phyloP scores from a whole-genome alignment of 2,329 filamentous ascomycete genomes.

The Tolypocladium amazonense region DNA sequence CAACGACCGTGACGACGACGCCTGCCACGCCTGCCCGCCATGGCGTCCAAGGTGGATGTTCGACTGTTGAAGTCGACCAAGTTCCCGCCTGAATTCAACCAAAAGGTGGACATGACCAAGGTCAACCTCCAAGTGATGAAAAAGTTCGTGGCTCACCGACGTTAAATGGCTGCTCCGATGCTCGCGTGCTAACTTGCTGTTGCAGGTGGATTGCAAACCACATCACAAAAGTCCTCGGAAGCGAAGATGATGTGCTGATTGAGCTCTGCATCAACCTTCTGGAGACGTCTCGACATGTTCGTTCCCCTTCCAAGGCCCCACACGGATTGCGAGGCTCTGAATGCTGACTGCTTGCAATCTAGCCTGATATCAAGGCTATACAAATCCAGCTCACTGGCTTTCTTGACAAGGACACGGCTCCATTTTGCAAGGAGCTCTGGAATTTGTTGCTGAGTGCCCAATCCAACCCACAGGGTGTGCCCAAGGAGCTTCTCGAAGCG shows the following conservation, averaged over 20 bases:
- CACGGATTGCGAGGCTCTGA: neutral
- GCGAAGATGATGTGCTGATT: conserved; percentile 91
- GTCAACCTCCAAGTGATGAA: conserved; percentile 98
- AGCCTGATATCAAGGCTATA: conserved; percentile 93
- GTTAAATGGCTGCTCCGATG: neutral
- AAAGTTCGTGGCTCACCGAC: conserved; percentile 49
- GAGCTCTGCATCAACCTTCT: conserved; percentile 65
- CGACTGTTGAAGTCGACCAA: conserved; percentile 87
- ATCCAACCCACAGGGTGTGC: conserved; percentile 76
- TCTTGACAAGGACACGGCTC: conserved; percentile 78
- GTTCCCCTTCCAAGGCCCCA: conserved; percentile 5
- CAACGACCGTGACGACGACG: neutral
- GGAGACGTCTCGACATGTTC: conserved; percentile 65
- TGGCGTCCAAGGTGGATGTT: conserved; percentile 78
- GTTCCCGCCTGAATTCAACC: conserved; percentile 85
- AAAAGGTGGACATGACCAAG: conserved; percentile 95
- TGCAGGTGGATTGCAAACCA: conserved; percentile 83
- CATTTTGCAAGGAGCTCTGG: conserved; percentile 93
- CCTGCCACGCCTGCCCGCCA: conserved; percentile 24
- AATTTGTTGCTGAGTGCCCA: conserved; percentile 85
- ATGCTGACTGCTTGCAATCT: conserved; percentile 12
- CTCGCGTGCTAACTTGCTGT: conserved; percentile 8
- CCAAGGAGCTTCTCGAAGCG: conserved; percentile 86
- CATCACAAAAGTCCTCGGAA: conserved; percentile 79
- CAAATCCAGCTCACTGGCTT: conserved; percentile 95